Conservation (phyloP, 176 grass and related monocot species). For the Alloteropsis semialata region DNA sequence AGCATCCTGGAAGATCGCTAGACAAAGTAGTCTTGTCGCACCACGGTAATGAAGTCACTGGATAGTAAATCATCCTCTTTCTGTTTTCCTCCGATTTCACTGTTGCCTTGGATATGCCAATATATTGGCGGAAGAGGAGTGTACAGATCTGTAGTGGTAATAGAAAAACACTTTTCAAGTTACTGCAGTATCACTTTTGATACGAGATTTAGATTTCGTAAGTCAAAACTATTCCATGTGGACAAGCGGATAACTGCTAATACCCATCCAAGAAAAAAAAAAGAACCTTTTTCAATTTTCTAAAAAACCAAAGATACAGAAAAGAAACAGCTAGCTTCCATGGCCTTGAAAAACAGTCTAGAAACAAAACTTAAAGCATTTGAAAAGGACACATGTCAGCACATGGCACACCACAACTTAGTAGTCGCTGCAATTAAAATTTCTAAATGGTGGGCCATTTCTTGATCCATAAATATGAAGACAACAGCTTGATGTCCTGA, state of each 20-base stretch:
- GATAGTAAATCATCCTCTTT: slow-evolving; percentile 63
- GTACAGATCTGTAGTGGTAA: slow-evolving; percentile 54
- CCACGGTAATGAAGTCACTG: slow-evolving; percentile 48
- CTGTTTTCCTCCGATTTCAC: slow-evolving; percentile 43
- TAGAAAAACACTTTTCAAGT: background rate
- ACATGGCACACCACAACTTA: too few species aligned
- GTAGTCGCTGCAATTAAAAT: background rate
- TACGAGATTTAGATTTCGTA: background rate
- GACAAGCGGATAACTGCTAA: background rate
- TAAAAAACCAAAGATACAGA: background rate
- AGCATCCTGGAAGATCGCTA: slow-evolving; percentile 21
- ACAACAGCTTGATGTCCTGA: slow-evolving; percentile 9
- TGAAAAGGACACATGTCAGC: background rate
- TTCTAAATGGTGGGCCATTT: slow-evolving; percentile 1
- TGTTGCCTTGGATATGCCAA: slow-evolving; percentile 74
- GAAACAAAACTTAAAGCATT: background rate
- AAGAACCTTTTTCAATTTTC: background rate
- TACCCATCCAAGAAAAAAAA: background rate
- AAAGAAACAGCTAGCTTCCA: background rate
- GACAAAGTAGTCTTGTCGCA: slow-evolving; percentile 72
- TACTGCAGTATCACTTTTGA: background rate
- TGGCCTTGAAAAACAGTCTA: background rate
- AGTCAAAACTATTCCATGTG: background rate
- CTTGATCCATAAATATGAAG: slow-evolving; percentile 11
- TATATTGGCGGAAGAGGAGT: slow-evolving; percentile 74